Evolutionary conservation across 176 grass and related monocot genomes (phyloP).

Genomic region (Carex pumila): DNA sequence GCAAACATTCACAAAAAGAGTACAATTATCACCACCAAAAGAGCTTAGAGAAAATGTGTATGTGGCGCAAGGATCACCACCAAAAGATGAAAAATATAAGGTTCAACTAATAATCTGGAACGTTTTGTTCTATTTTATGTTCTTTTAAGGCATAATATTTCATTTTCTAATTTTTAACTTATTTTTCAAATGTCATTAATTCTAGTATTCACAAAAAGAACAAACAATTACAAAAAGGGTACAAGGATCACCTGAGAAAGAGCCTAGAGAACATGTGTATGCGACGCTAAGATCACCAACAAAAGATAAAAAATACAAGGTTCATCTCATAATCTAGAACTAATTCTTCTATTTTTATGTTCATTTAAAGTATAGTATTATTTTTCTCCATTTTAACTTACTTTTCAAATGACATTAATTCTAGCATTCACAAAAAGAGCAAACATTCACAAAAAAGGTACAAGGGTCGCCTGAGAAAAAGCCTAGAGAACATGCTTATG

Average conservation of each 20-base stretch:
- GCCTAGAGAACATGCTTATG: background rate
- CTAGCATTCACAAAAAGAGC: too few relatives aligned
- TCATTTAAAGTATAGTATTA: too few relatives aligned
- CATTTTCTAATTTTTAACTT: background rate
- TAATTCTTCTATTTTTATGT: background rate
- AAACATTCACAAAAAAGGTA: background rate
- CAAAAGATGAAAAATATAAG: too few relatives aligned
- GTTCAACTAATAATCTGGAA: too few relatives aligned
- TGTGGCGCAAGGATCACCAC: too few relatives aligned
- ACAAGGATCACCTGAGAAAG: background rate
- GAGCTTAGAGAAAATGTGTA: background rate
- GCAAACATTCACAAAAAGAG: conserved; percentile 1
- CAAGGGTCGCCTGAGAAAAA: background rate
- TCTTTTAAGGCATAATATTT: background rate
- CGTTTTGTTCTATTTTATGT: background rate
- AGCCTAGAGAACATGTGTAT: background rate
- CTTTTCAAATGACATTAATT: too few relatives aligned
- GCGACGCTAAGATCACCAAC: background rate
- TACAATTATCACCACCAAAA: background rate
- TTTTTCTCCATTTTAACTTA: too few relatives aligned
- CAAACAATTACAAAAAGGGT: background rate
- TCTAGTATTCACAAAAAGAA: background rate
- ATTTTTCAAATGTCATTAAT: background rate
- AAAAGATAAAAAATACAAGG: conserved; percentile 2
- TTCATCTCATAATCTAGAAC: background rate